phyloP scores from a whole-genome alignment of 768 basidiomycete genomes.

The Russula compacta region DNA sequence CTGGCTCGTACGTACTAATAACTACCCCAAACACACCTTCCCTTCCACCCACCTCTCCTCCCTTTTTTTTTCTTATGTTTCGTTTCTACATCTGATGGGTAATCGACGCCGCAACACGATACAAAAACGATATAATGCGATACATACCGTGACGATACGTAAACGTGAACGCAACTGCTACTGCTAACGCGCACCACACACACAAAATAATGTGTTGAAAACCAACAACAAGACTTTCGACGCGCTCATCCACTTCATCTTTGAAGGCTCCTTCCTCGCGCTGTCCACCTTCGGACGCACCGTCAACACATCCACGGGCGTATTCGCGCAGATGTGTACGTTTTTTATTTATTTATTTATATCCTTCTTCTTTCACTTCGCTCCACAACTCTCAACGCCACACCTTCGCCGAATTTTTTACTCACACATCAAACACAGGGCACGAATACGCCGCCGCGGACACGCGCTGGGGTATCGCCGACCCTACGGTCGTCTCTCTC shows the following conservation, averaged over 20 bases:
- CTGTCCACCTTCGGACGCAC: constrained; percentile 65
- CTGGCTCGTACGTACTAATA: constrained; percentile 51
- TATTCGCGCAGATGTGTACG: constrained; percentile 70
- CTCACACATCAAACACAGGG: constrained; percentile 36
- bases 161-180: too few relatives aligned
- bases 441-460: constrained; percentile 76
- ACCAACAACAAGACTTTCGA: constrained; percentile 48
- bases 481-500: constrained; percentile 72
- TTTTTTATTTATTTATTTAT: constrained; percentile 21
- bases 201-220: background rate
- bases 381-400: too few relatives aligned
- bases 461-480: constrained; percentile 70
- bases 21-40: background rate
- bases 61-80: background rate
- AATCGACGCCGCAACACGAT: background rate
- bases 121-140: background rate
- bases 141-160: background rate
- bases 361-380: background rate
- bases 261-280: constrained; percentile 77
- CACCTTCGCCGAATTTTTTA: too few relatives aligned
- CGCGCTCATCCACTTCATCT: constrained; percentile 66
- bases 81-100: too few relatives aligned
- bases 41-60: background rate
- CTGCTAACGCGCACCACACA: too few relatives aligned
- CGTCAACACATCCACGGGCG: constrained; percentile 59